Evolutionary conservation across 768 basidiomycete genomes (phyloP).

Genomic region (Flagelloscypha sp.): DNA sequence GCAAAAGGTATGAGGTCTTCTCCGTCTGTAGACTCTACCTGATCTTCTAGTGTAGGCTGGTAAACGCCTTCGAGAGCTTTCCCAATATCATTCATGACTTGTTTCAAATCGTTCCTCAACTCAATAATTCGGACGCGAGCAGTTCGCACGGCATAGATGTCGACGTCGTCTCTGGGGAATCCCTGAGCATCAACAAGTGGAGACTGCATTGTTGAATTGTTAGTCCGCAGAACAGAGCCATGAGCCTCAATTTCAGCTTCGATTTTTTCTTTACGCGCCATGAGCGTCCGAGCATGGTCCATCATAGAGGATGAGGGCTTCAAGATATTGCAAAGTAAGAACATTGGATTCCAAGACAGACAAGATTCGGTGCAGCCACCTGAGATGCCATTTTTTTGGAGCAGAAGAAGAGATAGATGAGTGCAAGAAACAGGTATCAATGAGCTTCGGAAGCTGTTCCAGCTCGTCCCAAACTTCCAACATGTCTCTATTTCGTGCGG

Average conservation of each 20-base stretch:
- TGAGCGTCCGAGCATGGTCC: conserved; percentile 57
- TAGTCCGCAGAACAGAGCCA: conserved; percentile 51
- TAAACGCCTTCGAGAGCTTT: conserved; percentile 65
- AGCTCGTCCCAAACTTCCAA: conserved; percentile 9
- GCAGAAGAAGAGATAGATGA: no score
- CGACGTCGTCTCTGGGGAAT: conserved; percentile 82
- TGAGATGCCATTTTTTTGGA: no score
- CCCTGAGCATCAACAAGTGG: conserved; percentile 82
- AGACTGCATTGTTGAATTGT: conserved; percentile 56
- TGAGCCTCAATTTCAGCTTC: conserved; percentile 64
- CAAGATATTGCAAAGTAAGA: no score
- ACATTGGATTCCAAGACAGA: no score
- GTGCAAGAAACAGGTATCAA: no score
- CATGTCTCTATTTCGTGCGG: conserved; percentile 53
- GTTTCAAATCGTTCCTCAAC: conserved; percentile 68
- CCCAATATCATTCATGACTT: conserved; percentile 57
- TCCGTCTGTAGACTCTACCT: conserved; percentile 15
- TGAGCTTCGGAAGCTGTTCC: no score
- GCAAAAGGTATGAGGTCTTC: conserved; percentile 51
- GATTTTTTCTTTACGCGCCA: conserved; percentile 61
- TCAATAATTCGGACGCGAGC: conserved; percentile 75
- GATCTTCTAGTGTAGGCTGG: conserved; percentile 28
- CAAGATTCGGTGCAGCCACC: no score
- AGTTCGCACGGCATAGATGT: conserved; percentile 68
- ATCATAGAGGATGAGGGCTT: no score